Percentiles rank a stretch among this genome's conserved stretches.
Evolutionary conservation across 345 rosid species (phyloP).

Genomic region (Mercurialis annua): DNA sequence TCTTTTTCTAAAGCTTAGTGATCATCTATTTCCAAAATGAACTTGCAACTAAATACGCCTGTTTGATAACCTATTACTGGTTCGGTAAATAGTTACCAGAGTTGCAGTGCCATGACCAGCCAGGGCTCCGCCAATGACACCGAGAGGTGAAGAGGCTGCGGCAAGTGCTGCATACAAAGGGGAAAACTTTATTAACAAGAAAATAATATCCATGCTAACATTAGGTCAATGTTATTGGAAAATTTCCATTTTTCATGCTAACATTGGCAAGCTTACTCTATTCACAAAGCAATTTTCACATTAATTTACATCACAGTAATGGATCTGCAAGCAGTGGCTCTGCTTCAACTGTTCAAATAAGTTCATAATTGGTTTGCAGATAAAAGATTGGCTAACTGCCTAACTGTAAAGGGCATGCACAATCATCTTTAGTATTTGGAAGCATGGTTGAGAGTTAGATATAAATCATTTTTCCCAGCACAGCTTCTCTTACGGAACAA

Average conservation of each 20-base stretch:
- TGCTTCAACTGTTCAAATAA: too few species aligned
- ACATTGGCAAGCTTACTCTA: background rate
- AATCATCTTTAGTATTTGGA: background rate
- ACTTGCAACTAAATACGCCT: background rate
- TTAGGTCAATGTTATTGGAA: background rate
- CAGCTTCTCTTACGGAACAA: background rate
- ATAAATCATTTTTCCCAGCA: background rate
- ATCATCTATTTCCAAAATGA: background rate
- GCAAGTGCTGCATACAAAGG: slow-evolving; percentile 65
- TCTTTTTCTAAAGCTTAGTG: background rate
- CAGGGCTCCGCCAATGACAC: slow-evolving; percentile 85
- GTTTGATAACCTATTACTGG: background rate
- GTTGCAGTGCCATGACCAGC: slow-evolving; percentile 92
- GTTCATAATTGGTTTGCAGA: too few species aligned
- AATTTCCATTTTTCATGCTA: background rate
- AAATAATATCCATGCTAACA: background rate
- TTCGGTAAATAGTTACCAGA: slow-evolving; percentile 42
- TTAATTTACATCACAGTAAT: background rate
- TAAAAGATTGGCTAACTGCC: too few species aligned
- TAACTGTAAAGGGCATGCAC: too few species aligned
- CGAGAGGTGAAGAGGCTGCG: slow-evolving; percentile 93
- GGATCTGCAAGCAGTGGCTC: too few species aligned
- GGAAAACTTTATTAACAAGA: background rate
- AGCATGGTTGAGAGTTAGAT: background rate
- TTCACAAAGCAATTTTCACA: background rate